phyloP scores from a whole-genome alignment of 2,329 filamentous ascomycete genomes.

The Bipolaris cookei region DNA sequence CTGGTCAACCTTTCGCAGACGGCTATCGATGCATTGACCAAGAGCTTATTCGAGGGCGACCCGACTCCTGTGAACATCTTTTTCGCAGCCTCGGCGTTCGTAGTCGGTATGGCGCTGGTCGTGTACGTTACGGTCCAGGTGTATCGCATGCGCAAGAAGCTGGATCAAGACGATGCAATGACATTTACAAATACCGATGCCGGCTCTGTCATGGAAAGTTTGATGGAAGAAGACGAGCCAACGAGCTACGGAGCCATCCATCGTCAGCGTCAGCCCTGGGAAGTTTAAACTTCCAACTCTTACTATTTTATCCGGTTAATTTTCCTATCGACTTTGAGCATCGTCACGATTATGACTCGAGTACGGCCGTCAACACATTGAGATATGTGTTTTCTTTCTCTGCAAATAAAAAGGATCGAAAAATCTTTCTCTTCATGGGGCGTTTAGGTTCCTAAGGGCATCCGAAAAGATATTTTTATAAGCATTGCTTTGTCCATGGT shows the following conservation, averaged over 20 bases:
- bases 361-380: neutral
- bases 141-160: constrained; percentile 38
- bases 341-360: constrained; percentile 1
- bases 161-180: constrained; percentile 54
- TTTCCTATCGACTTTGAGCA: neutral
- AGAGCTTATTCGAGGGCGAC: constrained; percentile 71
- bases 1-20: constrained; percentile 82
- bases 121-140: constrained; percentile 42
- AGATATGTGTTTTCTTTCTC: neutral
- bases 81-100: constrained; percentile 65
- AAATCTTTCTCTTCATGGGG: neutral
- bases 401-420: neutral
- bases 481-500: neutral
- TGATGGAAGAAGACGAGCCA: constrained; percentile 46
- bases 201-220: constrained; percentile 60
- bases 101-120: constrained; percentile 69
- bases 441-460: neutral
- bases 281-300: constrained; percentile 8
- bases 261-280: constrained; percentile 23
- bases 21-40: constrained; percentile 76
- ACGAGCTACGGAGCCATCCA: constrained; percentile 35
- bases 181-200: constrained; percentile 73
- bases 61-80: constrained; percentile 78
- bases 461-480: neutral
- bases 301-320: neutral